Evolutionary conservation across 768 basidiomycete species (phyloP).

Genomic region (Mycena rebaudengoi): DNA sequence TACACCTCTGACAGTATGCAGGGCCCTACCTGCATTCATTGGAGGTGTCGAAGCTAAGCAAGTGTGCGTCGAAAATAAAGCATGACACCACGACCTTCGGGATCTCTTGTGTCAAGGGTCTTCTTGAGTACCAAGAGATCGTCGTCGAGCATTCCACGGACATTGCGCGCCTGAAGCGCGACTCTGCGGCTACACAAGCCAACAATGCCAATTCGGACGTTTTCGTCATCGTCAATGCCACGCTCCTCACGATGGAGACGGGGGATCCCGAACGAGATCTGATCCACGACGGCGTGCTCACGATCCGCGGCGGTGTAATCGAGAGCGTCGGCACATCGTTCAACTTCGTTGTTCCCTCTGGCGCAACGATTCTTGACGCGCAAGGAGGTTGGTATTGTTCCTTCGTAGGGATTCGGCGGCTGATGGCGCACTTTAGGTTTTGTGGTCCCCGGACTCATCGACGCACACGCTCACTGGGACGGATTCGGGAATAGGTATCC

Average conservation of each 20-base stretch:
- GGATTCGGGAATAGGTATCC: constrained; percentile 63
- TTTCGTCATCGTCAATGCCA: constrained; percentile 73
- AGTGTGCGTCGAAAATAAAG: constrained; percentile 58
- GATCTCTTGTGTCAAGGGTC: constrained; percentile 63
- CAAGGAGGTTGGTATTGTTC: constrained; percentile 59
- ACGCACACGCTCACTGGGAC: constrained; percentile 80
- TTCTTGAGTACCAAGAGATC: constrained; percentile 68
- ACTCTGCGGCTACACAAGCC: constrained; percentile 44
- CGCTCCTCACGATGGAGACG: constrained; percentile 73
- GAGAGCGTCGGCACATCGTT: constrained; percentile 51
- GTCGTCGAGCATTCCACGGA: constrained; percentile 69
- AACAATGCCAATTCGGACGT: constrained; percentile 47
- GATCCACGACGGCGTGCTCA: constrained; percentile 58
- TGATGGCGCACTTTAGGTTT: constrained; percentile 51
- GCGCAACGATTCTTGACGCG: constrained; percentile 61
- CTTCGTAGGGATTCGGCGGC: background rate
- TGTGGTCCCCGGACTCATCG: constrained; percentile 77
- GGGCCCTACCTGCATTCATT: constrained; percentile 73
- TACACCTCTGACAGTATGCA: constrained; percentile 29
- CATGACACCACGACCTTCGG: constrained; percentile 65
- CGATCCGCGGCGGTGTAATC: constrained; percentile 67
- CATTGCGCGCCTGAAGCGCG: constrained; percentile 62
- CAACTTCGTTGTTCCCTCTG: constrained; percentile 42
- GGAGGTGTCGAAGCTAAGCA: constrained; percentile 58
- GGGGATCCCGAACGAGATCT: constrained; percentile 59